Base-by-base conservation (phyloP, 129 eudicot species). In the Ambrosia artemisiifolia region DNA sequence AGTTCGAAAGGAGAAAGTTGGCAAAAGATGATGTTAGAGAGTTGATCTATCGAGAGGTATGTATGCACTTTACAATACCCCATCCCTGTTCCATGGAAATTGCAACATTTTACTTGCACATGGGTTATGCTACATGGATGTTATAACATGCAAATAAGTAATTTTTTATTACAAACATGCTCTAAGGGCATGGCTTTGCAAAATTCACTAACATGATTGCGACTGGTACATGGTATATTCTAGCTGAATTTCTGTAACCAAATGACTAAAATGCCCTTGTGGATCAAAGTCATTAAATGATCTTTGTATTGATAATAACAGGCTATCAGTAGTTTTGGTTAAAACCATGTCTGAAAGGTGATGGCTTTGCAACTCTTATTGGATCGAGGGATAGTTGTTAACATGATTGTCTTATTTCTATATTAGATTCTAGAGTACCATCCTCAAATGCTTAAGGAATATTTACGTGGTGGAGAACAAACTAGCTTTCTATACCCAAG, bases 401-500 rank as follows among this genome's bases (percentile, higher is more conserved):
- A 40, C 44, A 40, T 24, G 28, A 18, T 51, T 53, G 35, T 70
- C 40, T 38, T 70, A 28, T 47, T 32, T 69, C 18, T 74, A 38
- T 65, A 70, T 78, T 87, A 91, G 97, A 93, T 93, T 64, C 76
- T 93, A 69, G 98, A 93, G 85, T 93, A 93, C 80, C 98, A 93
- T 79, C 98, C 98, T 11, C 92, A 93, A 71, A 90, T 93, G 95
- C 96, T 93, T 80, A 80, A 90, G 80, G 98, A 93, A 61, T 84
- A 93, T 81, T 84, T 82, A 71, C 87, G 87, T 16, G 95, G 95
- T 64, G 92, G 85, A 80, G 96, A 90, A 50, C 96, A 87, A 72
- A 93, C 95, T 65, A 93, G 96, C 81, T 93, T 93, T 71, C 85
- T 93, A 95, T 93, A 93, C 83, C 98, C 98, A 38, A 93, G 98